Base-by-base conservation (phyloP, 768 basidiomycete genomes). In the Phanerochaete carnosa region DNA sequence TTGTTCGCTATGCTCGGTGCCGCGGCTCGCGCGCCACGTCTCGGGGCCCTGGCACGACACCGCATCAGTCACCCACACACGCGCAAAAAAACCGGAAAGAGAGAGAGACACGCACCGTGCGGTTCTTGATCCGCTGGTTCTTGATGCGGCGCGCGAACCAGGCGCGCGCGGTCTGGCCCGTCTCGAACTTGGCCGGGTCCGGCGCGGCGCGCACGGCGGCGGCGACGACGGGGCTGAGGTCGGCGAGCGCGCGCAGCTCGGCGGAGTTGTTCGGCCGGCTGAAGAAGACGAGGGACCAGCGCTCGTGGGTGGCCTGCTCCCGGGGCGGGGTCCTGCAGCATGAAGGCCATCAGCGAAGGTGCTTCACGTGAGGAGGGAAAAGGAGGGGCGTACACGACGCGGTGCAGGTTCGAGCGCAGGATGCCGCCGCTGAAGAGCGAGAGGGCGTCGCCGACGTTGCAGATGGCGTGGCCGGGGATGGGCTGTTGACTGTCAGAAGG, bases 231-330 rank as follows among this genome's bases (percentile, higher is more conserved):
- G 74, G 64, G 58, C 86, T 88, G 7, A 81, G 76, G 29, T 84
- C 78, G 0, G 75, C 71, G 5, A 88, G 72, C 2, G 87, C 79
- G 6, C 77, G 78, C 11, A 88, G 80, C 3, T 76, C 59, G 23
- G 79, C 72, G 3, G 76, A 75, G 66, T 86, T 79, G 12, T 80
- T 81, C 0, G 87, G 87, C 19, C 89, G 79, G 0, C 79, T 83
- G 72, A 89, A 88, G 70, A 82, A 89, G 0, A 86, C 87, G 5
- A 88, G 71, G 5, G 87, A 89, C 82, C 84, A 88, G n/a, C 87
- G 78, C 29, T 81, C 81, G 23, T 76, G 66, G 5, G 75, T 67
- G 1, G 73, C 74, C 69, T 90, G 88, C 5, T 68, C 62, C 6
- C 84, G 81, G 0, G 88, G 88, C 0, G 88, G 84, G 12, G 85